These are phyloP conservation scores for Taphrina communis DNA, from an alignment of 1,139 yeast genomes.

Conservation along the genomic window DNA sequence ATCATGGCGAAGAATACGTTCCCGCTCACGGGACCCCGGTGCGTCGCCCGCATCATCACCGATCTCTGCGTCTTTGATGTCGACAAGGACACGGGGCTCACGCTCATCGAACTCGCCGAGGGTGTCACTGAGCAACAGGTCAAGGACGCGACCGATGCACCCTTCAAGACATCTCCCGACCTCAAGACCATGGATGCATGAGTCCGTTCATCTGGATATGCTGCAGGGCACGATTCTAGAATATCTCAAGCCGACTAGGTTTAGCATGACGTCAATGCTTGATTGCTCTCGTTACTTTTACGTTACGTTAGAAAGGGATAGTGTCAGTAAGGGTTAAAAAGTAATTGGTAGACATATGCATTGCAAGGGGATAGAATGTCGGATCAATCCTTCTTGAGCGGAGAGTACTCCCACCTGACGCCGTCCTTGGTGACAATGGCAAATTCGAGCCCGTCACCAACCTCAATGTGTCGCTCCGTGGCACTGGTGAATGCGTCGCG, in stretches of 20 bases:
- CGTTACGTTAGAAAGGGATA: neutral
- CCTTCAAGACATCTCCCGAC: constrained; percentile 53
- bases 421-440: constrained; percentile 93
- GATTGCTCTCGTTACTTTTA: neutral
- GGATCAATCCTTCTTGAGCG: constrained; percentile 80
- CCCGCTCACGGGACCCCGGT: constrained; percentile 59
- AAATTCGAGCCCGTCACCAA: constrained; percentile 94
- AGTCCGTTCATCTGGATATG: neutral
- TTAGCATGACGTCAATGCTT: neutral
- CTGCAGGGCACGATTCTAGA: no score
- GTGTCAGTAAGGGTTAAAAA: no score
- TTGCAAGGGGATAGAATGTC: neutral
- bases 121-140: constrained; percentile 56
- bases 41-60: constrained; percentile 59
- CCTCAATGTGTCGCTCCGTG: constrained; percentile 97
- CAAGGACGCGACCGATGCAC: constrained; percentile 55
- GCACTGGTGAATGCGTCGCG: constrained; percentile 95
- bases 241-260: no score
- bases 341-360: no score
- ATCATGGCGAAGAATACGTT: constrained; percentile 56
- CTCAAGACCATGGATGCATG: constrained; percentile 47
- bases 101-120: constrained; percentile 56
- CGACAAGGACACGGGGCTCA: constrained; percentile 53
- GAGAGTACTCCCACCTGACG: constrained; percentile 77
- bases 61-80: constrained; percentile 61